Percentiles rank a stretch among this genome's conserved stretches.
Conservation (phyloP, 2,329 filamentous ascomycete genomes). For the Colletotrichum godetiae region DNA sequence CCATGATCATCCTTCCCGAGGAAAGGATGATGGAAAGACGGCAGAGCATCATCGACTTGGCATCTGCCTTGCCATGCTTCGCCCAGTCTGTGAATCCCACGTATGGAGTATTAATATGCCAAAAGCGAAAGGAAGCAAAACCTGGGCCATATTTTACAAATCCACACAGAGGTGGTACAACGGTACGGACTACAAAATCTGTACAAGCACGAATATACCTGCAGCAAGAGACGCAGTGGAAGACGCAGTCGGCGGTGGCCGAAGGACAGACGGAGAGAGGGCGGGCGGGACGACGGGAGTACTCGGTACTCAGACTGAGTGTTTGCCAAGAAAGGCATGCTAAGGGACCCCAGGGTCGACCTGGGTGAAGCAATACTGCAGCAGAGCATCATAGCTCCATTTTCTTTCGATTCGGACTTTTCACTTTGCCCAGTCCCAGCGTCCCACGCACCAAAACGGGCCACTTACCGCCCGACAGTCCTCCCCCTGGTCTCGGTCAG, state of each 20-base stretch:
- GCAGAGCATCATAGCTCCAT: conserved; percentile 32
- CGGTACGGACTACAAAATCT: neutral
- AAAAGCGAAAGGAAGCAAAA: neutral
- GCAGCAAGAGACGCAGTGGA: neutral
- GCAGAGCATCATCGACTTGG: conserved; percentile 1
- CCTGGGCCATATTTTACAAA: neutral
- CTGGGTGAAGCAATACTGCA: conserved; percentile 30
- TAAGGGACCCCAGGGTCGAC: conserved; percentile 20
- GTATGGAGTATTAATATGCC: neutral
- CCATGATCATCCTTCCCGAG: neutral
- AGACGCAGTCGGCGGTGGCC: neutral
- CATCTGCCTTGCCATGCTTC: conserved; percentile 18
- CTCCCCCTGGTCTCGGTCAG: conserved; percentile 27
- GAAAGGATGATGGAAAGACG: neutral
- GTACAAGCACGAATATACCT: neutral
- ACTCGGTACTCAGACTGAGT: neutral
- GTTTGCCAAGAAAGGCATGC: conserved; percentile 24
- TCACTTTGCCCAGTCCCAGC: conserved; percentile 4
- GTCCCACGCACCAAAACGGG: conserved; percentile 17
- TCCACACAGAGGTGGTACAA: neutral
- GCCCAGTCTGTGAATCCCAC: neutral
- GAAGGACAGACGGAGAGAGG: neutral
- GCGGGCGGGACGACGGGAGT: neutral
- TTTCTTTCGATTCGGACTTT: conserved; percentile 8
- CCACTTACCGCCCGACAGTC: conserved; percentile 16